phyloP scores from a whole-genome alignment of 352 stramenopile genomes.

The Phytophthora crassamura region DNA sequence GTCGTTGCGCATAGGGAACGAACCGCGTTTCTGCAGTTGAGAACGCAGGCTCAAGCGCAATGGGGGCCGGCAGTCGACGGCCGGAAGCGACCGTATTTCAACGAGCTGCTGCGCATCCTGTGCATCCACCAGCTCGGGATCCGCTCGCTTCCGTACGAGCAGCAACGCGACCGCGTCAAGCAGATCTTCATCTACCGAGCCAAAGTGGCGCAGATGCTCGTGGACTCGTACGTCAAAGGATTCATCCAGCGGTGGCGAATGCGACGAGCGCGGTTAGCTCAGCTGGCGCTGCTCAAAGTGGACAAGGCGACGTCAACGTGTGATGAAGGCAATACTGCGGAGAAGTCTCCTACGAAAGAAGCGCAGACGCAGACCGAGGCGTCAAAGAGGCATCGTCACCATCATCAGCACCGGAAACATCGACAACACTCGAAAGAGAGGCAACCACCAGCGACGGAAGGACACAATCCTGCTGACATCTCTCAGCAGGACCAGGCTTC shows the following conservation, averaged over 20 bases:
- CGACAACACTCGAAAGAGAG: slow-evolving; percentile 18
- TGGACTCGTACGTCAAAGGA: slow-evolving; percentile 70
- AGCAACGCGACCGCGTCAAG: slow-evolving; percentile 83
- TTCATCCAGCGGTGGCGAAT: slow-evolving; percentile 69
- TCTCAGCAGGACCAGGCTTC: background rate
- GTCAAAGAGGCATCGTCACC: slow-evolving; percentile 11
- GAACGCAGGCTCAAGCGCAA: slow-evolving; percentile 71
- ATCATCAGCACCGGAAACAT: slow-evolving; percentile 24
- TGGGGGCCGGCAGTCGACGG: slow-evolving; percentile 36
- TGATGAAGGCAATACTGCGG: slow-evolving; percentile 6
- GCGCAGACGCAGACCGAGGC: slow-evolving; percentile 32
- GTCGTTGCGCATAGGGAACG: slow-evolving; percentile 53
- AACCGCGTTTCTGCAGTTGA: slow-evolving; percentile 69
- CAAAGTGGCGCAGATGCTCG: slow-evolving; percentile 79
- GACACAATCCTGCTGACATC: background rate
- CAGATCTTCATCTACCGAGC: slow-evolving; percentile 86
- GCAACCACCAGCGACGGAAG: background rate
- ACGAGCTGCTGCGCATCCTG: slow-evolving; percentile 74
- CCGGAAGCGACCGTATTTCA: slow-evolving; percentile 72
- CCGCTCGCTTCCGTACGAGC: slow-evolving; percentile 77
- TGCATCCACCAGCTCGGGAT: slow-evolving; percentile 88
- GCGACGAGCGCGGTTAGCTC: slow-evolving; percentile 28
- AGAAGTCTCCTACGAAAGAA: slow-evolving; percentile 31
- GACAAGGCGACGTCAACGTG: slow-evolving; percentile 28
- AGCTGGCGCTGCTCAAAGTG: slow-evolving; percentile 23